These are phyloP conservation scores for Saprolegnia diclina DNA, from an alignment of 352 stramenopile species.

Conservation along the genomic window DNA sequence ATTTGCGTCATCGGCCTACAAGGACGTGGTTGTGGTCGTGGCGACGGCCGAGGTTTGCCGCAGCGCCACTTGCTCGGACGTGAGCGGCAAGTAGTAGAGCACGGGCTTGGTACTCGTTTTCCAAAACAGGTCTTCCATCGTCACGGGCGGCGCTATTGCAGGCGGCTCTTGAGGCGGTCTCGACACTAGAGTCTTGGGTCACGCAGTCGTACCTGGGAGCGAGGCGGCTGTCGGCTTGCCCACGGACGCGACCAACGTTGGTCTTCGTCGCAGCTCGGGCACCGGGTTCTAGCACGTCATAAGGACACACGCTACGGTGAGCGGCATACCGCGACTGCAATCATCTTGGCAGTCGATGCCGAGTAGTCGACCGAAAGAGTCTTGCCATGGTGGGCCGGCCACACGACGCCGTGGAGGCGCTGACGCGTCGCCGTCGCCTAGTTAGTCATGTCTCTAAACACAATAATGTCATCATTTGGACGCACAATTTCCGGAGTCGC, in stretches of 20 bases:
- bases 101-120: constrained; percentile 73
- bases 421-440: constrained; percentile 47
- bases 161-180: background rate
- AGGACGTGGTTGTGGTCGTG: constrained; percentile 34
- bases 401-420: constrained; percentile 49
- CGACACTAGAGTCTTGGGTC: constrained; percentile 1
- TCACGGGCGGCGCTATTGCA: constrained; percentile 27
- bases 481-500: constrained; percentile 40
- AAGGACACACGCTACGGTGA: too few relatives aligned
- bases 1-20: constrained; percentile 29
- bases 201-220: too few relatives aligned
- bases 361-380: constrained; percentile 38
- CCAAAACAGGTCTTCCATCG: constrained; percentile 69
- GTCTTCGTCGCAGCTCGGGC: background rate
- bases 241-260: background rate
- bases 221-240: too few relatives aligned
- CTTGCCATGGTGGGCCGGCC: constrained; percentile 56
- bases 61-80: constrained; percentile 52
- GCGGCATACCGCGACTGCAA: constrained; percentile 28
- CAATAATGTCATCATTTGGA: background rate
- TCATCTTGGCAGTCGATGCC: constrained; percentile 44
- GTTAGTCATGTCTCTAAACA: background rate
- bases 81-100: constrained; percentile 74
- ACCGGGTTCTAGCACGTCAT: too few relatives aligned
- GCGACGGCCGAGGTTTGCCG: background rate